Conservation (phyloP, 768 basidiomycete species). For the Naganishia vaughanmartiniae region DNA sequence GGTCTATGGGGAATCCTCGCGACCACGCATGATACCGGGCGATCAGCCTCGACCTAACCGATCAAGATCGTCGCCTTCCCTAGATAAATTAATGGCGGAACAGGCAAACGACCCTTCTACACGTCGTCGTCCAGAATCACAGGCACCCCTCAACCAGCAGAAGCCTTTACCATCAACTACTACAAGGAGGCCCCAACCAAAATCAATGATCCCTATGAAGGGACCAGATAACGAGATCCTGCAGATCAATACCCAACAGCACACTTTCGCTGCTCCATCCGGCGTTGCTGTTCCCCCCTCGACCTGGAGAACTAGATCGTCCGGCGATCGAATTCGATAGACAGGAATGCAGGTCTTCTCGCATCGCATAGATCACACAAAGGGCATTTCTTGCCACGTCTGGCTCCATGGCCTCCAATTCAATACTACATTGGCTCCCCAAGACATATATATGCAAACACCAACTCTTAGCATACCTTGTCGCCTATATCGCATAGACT, state of each 20-base stretch:
- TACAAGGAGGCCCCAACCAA: neutral
- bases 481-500: neutral
- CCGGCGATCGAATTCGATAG: conserved; percentile 18
- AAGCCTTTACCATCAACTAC: neutral
- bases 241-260: neutral
- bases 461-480: neutral
- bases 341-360: neutral
- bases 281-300: conserved; percentile 19
- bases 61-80: conserved; percentile 14
- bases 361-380: neutral
- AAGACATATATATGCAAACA: neutral
- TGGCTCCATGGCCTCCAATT: neutral
- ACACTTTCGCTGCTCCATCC: neutral
- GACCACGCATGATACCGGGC: conserved; percentile 5
- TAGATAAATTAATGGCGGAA: neutral
- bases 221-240: conserved; percentile 18
- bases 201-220: conserved; percentile 15
- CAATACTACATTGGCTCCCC: neutral
- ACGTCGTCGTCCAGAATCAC: neutral
- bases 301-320: conserved; percentile 22
- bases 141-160: neutral
- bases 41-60: conserved; percentile 16
- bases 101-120: neutral
- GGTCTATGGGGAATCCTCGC: conserved; percentile 30
- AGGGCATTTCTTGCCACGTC: neutral